Percentiles rank a stretch among this genome's conserved stretches.
These are phyloP conservation scores for Effrenium voratum DNA, from an alignment of 73 alveolate genomes.

Conservation along the genomic window DNA sequence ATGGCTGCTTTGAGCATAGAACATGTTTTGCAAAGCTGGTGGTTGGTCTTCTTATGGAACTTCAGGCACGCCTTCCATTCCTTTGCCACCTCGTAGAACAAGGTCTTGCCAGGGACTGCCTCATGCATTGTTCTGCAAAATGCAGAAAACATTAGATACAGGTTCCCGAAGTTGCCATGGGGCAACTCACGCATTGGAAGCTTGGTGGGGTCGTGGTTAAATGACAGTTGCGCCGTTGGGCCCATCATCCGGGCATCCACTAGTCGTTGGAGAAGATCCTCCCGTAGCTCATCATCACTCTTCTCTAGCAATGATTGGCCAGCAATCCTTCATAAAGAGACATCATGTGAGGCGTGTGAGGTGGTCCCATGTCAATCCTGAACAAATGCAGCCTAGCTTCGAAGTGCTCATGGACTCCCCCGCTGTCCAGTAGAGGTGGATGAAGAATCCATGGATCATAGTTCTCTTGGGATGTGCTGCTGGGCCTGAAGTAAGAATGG, in stretches of 20 bases:
- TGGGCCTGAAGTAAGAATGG: not conserved
- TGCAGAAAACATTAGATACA: not conserved
- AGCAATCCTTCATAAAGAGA: not conserved
- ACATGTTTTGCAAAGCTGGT: not conserved
- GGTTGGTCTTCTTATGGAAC: conserved; percentile 13
- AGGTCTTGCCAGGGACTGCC: not conserved
- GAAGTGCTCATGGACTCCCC: conserved; percentile 13
- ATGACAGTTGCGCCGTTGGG: not conserved
- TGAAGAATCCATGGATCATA: not conserved
- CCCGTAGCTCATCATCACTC: not conserved
- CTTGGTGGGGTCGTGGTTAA: not conserved
- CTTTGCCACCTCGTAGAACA: not conserved
- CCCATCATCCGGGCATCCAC: conserved; percentile 27
- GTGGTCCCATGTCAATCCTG: not conserved
- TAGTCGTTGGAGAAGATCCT: not conserved
- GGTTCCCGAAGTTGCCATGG: not conserved
- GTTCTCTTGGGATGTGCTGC: conserved; percentile 9
- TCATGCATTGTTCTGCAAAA: not conserved
- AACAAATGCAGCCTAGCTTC: not conserved
- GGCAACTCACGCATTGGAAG: conserved; percentile 25
- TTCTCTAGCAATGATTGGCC: not conserved
- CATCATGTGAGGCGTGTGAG: not conserved
- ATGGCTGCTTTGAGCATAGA: not conserved
- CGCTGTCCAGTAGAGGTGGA: conserved; percentile 9
- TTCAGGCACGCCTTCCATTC: not conserved